phyloP scores from a whole-genome alignment of 805 yeast genomes.

The Saccharomyces eubayanus region DNA sequence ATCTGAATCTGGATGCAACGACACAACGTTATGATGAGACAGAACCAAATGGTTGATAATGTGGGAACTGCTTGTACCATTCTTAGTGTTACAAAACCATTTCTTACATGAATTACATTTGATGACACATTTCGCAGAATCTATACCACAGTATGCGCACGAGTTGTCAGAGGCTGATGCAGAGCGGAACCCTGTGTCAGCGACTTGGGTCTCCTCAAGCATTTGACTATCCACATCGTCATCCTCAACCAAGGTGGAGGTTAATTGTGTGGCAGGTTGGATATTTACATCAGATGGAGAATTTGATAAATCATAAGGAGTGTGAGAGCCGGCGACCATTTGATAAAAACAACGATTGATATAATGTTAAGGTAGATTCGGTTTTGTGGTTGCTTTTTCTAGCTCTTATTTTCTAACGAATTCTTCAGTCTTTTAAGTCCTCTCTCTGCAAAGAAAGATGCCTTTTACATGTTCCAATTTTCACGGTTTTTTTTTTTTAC shows the following conservation, averaged over 20 bases:
- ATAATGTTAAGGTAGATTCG: neutral
- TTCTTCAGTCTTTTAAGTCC: neutral
- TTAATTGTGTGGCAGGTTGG: slow-evolving; percentile 2
- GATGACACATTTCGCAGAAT: slow-evolving; percentile 54
- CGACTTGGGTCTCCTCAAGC: neutral
- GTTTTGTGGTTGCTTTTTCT: neutral
- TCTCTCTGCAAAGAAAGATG: neutral
- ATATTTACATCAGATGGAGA: neutral
- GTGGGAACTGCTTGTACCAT: slow-evolving; percentile 57
- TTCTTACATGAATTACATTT: slow-evolving; percentile 68
- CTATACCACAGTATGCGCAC: slow-evolving; percentile 68
- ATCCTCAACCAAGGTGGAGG: neutral
- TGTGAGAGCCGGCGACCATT: neutral
- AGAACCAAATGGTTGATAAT: slow-evolving; percentile 78
- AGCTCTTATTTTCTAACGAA: neutral
- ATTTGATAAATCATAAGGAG: neutral
- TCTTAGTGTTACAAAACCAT: slow-evolving; percentile 84
- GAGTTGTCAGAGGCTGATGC: slow-evolving; percentile 34
- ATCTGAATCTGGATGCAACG: slow-evolving; percentile 71
- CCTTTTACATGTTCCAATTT: neutral
- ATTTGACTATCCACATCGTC: neutral
- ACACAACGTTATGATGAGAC: slow-evolving; percentile 65
- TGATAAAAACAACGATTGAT: neutral
- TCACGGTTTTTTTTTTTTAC: neutral
- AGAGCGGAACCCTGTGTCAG: neutral